phyloP scores from a whole-genome alignment of 2,329 filamentous ascomycete species.

The Tolypocladium endophyticum region DNA sequence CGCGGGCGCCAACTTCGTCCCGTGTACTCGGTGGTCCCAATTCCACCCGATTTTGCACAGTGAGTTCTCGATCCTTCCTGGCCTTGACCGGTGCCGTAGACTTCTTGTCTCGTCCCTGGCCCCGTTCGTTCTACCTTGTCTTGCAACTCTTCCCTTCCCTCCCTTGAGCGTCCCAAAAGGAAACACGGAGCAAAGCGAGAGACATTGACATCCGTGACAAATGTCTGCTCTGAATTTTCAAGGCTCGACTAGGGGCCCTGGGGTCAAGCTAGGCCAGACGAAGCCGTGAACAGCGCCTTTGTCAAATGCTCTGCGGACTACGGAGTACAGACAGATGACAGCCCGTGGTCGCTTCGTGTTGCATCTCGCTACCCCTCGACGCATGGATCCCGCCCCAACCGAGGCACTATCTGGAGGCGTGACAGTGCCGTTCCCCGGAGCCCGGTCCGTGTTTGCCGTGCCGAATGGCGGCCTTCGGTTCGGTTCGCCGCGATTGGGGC shows the following conservation, averaged over 20 bases:
- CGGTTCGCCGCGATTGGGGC: neutral
- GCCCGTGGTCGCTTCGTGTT: neutral
- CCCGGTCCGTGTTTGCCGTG: neutral
- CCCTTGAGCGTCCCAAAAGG: neutral
- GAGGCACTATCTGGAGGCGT: neutral
- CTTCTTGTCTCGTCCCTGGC: neutral
- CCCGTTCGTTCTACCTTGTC: neutral
- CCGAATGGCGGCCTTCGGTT: neutral
- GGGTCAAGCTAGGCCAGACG: neutral
- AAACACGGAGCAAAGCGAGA: neutral
- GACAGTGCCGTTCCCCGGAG: neutral
- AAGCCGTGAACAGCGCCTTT: neutral
- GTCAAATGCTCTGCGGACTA: neutral
- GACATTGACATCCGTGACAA: neutral
- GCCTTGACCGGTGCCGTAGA: neutral
- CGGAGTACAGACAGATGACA: neutral
- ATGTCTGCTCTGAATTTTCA: neutral
- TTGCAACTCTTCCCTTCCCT: neutral
- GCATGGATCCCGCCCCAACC: neutral
- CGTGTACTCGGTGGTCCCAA: neutral
- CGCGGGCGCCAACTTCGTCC: neutral
- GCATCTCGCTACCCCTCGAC: neutral
- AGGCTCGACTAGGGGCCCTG: neutral
- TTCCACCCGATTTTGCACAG: neutral
- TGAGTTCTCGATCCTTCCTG: neutral